Evolutionary conservation across 148 eudicot species (phyloP).

Genomic region (Silene conica): DNA sequence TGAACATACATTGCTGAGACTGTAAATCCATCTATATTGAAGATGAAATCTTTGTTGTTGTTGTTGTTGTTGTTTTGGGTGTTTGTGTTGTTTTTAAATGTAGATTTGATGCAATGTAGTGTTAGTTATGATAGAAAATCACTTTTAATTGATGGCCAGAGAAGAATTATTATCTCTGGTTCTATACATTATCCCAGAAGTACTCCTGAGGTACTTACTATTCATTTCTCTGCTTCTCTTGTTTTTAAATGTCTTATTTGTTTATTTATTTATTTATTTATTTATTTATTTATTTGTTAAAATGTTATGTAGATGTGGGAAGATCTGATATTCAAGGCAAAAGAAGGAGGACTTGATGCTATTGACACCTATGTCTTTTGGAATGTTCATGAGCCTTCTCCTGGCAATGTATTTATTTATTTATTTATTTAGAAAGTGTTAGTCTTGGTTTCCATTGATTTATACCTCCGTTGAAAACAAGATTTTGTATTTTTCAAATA

Average conservation of each 20-base stretch:
- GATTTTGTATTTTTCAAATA: no score
- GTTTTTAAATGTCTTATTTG: no score
- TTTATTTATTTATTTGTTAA: background rate
- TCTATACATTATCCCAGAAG: constrained; percentile 92
- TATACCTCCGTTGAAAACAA: no score
- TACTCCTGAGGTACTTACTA: constrained; percentile 86
- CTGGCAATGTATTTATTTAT: no score
- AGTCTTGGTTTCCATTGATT: no score
- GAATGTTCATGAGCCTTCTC: constrained; percentile 88
- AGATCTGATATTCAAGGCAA: constrained; percentile 85
- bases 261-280: no score
- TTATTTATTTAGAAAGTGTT: no score
- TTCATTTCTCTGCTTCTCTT: no score
- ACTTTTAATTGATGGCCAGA: constrained; percentile 60
- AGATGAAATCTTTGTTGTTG: constrained; percentile 13
- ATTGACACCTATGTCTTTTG: constrained; percentile 88
- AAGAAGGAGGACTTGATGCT: constrained; percentile 77
- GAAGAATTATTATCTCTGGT: constrained; percentile 77
- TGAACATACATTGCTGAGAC: background rate
- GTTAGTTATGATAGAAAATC: constrained; percentile 67
- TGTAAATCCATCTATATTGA: background rate
- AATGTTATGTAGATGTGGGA: constrained; percentile 72
- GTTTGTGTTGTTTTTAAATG: constrained; percentile 7
- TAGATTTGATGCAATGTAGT: constrained; percentile 33
- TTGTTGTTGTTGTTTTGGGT: constrained; percentile 7